Base-by-base conservation (phyloP, 139 green algal species). In the Picochlorum sp. region DNA sequence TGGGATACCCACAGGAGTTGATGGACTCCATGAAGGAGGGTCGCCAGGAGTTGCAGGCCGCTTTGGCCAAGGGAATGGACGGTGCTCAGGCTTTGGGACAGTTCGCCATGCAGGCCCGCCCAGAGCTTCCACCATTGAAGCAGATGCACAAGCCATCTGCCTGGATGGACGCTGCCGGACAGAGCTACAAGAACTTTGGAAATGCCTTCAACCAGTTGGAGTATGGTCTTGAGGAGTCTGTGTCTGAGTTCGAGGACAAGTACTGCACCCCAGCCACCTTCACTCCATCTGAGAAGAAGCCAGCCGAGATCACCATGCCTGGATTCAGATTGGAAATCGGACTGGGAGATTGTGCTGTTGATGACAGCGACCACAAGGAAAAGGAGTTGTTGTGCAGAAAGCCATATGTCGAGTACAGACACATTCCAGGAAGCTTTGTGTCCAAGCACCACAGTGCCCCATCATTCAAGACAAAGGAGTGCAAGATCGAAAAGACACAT, bases 401-500 rank as follows among this genome's bases (percentile, higher is more conserved):
- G 49, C 71, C 71, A 51, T 62, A 37, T 44, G 49, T 77, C 54
- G 0, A 14, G 10, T 66, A 59, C 4, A 9, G 14, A 8, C 51
- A 56, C 11, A 10, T 28, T 14, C 9, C 7, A 13, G 60, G n/a
- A 45, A 62, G 30, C 20, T 77, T 68, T 31, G 60, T 49, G 57
- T 70, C 62, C 62, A 60, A 69, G 24, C 56, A 47, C 52, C 45
- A 66, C 45, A 49, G 16, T 1, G 62, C 69, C 15, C 61, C 69
- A 55, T 21, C 18, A 6, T 68, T 38, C 28, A 58, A 24, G 7
- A 62, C 56, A 30, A 76, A 76, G 62, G 52, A 60, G 15, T 77
- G 71, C 65, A 68, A 77, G 56, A 30, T 73, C 6, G 64, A 11
- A 15, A 73, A 77, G 54, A 37, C 24, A 21, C 66, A 72, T 56